Evolutionary conservation across 192 early-diverging fungal genomes (phyloP).

Genomic region (Rhizoclosmatium globosum): DNA sequence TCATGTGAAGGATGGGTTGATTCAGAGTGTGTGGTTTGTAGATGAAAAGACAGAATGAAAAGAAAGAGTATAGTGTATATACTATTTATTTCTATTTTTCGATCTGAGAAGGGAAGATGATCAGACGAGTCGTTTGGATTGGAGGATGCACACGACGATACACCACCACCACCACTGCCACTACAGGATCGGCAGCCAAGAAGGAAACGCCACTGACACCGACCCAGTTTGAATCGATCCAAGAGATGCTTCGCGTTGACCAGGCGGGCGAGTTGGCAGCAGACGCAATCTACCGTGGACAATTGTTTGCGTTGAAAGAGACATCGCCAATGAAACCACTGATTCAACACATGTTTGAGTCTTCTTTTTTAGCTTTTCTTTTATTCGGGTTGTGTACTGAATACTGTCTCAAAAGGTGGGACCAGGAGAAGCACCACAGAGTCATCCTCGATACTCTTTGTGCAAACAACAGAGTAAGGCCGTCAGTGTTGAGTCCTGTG

Average conservation of each 20-base stretch:
- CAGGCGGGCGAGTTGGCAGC: constrained; percentile 97
- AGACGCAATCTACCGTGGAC: constrained; percentile 96
- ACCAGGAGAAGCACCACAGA: constrained; percentile 91
- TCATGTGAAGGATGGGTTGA: background rate
- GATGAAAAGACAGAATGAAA: constrained; percentile 3
- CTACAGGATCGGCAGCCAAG: background rate
- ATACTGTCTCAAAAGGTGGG: constrained; percentile 3
- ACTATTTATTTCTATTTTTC: too few species aligned
- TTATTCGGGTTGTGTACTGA: background rate
- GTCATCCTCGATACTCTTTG: constrained; percentile 80
- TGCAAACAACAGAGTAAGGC: constrained; percentile 80
- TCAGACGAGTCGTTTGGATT: background rate
- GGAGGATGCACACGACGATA: background rate
- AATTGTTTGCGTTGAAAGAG: constrained; percentile 78
- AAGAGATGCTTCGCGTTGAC: constrained; percentile 88
- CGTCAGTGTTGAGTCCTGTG: constrained; percentile 83
- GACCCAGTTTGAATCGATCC: constrained; percentile 31
- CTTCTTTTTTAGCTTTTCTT: background rate
- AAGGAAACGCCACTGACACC: background rate
- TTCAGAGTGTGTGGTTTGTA: background rate
- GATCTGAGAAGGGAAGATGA: too few species aligned
- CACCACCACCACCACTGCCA: background rate
- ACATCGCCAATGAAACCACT: constrained; percentile 74
- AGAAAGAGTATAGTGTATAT: too few species aligned
- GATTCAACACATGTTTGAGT: constrained; percentile 67